phyloP scores from a whole-genome alignment of 768 basidiomycete species.

The Kwoniella botswanensis region DNA sequence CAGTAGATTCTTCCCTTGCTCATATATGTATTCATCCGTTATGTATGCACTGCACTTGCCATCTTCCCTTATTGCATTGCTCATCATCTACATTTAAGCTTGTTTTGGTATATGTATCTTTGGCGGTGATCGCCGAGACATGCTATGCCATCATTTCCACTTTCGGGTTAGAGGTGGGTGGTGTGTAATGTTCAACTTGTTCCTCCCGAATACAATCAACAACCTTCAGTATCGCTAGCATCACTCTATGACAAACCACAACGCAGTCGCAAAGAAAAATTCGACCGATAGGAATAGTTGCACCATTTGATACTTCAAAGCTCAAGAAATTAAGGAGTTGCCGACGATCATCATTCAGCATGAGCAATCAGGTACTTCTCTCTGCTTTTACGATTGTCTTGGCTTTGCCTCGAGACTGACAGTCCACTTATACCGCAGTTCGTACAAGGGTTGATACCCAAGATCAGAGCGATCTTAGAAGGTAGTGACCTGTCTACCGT shows the following conservation, averaged over 20 bases:
- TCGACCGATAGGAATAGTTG: neutral
- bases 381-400: neutral
- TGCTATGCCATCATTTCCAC: conserved; percentile 6
- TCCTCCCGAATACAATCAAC: neutral
- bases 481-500: conserved; percentile 43
- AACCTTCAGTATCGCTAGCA: neutral
- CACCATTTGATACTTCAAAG: neutral
- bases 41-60: too few relatives aligned
- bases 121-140: conserved; percentile 8
- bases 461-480: conserved; percentile 41
- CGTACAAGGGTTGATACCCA: conserved; percentile 34
- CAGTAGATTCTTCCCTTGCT: neutral
- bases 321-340: neutral
- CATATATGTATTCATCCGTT: neutral
- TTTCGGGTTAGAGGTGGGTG: neutral
- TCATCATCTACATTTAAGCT: neutral
- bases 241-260: too few relatives aligned
- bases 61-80: too few relatives aligned
- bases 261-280: too few relatives aligned
- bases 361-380: conserved; percentile 11
- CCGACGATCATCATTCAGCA: neutral
- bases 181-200: neutral
- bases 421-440: conserved; percentile 17
- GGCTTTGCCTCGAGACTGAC: too few relatives aligned
- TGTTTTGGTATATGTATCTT: neutral